Evolutionary conservation across 768 basidiomycete species (phyloP).

Genomic region (Lactarius deliciosus): DNA sequence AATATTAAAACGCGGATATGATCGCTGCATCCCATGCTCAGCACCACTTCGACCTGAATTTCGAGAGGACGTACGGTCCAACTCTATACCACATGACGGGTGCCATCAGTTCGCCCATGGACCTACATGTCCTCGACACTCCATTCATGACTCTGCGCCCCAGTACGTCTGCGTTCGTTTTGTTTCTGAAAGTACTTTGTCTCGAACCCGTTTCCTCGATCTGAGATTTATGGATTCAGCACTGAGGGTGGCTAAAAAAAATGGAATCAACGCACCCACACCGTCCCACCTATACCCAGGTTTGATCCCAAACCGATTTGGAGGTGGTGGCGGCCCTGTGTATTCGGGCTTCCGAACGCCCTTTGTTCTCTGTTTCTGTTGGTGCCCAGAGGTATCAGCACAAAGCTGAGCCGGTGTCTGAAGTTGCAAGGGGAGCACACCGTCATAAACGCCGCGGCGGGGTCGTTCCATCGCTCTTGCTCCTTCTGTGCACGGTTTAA

Average conservation of each 20-base stretch:
- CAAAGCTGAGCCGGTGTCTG: background rate
- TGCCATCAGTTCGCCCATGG: background rate
- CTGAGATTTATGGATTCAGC: conserved; percentile 40
- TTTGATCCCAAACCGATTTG: conserved; percentile 92
- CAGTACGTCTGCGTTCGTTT: conserved; percentile 71
- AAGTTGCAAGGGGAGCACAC: conserved; percentile 45
- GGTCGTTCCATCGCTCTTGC: conserved; percentile 92
- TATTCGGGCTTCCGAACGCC: conserved; percentile 85
- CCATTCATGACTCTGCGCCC: conserved; percentile 78
- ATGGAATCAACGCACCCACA: conserved; percentile 63
- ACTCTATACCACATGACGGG: background rate
- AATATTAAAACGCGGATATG: background rate
- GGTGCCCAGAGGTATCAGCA: conserved; percentile 1
- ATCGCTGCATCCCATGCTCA: background rate
- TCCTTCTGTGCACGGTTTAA: conserved; percentile 84
- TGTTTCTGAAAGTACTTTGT: conserved; percentile 83
- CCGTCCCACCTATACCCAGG: conserved; percentile 99
- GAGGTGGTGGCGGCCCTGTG: conserved; percentile 81
- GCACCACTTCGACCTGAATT: background rate
- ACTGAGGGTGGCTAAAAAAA: conserved; percentile 3
- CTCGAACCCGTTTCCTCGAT: conserved; percentile 92
- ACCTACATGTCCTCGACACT: conserved; percentile 90
- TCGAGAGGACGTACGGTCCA: conserved; percentile 3
- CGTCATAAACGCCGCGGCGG: conserved; percentile 91
- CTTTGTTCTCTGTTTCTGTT: conserved; percentile 70